Percentiles rank a stretch among this genome's conserved stretches.
Conservation (phyloP, 1,284 basidiomycete genomes). For the Bjerkandera adusta region DNA sequence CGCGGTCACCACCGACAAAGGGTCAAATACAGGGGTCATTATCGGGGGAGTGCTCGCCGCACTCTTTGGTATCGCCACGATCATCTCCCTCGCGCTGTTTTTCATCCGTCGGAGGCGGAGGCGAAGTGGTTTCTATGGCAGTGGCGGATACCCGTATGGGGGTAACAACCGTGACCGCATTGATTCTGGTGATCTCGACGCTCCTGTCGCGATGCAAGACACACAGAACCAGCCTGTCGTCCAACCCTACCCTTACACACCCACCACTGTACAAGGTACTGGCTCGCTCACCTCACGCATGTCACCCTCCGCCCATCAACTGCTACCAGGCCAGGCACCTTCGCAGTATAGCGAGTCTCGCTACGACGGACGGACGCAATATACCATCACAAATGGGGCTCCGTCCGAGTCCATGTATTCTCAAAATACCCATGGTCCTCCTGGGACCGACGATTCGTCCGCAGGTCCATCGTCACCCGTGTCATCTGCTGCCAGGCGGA, state of each 20-base stretch:
- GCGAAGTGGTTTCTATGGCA: constrained; percentile 1
- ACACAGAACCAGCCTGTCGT: constrained; percentile 10
- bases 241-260: constrained; percentile 16
- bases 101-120: constrained; percentile 20
- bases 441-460: constrained; percentile 5
- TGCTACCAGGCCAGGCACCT: constrained; percentile 3
- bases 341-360: too few species aligned
- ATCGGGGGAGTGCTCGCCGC: constrained; percentile 11
- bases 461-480: constrained; percentile 6
- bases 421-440: constrained; percentile 7
- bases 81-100: constrained; percentile 23
- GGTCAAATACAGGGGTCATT: constrained; percentile 15
- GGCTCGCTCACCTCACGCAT: constrained; percentile 1
- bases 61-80: constrained; percentile 10
- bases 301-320: constrained; percentile 7
- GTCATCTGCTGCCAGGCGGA: constrained; percentile 42
- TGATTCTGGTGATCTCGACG: constrained; percentile 17
- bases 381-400: constrained; percentile 3
- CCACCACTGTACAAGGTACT: background rate
- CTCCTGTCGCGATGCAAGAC: constrained; percentile 13
- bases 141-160: background rate
- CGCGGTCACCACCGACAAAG: constrained; percentile 37
- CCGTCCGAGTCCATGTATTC: constrained; percentile 6
- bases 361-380: constrained; percentile 8
- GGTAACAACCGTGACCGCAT: too few species aligned